Conservation (phyloP, 176 grass and related monocot genomes). For the Oryza australiensis region DNA sequence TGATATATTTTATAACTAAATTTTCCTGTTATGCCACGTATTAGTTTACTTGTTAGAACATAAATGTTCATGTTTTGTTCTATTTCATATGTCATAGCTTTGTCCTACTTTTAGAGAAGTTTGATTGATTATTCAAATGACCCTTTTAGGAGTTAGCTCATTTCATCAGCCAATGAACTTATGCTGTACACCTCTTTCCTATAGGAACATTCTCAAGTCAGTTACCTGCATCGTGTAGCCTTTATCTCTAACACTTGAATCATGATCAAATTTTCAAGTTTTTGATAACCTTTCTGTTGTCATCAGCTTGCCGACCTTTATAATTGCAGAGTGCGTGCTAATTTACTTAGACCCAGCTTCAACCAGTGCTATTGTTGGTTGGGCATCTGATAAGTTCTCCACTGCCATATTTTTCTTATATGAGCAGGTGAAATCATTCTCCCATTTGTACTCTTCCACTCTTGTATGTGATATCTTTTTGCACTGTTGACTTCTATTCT, state of each 20-base stretch:
- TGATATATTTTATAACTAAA: background rate
- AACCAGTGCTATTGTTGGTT: slow-evolving; percentile 69
- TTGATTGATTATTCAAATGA: background rate
- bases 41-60: background rate
- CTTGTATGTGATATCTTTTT: slow-evolving; percentile 19
- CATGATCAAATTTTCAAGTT: slow-evolving; percentile 19
- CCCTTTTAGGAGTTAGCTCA: background rate
- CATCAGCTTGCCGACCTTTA: slow-evolving; percentile 98
- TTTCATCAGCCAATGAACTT: slow-evolving; percentile 24
- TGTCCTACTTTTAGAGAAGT: slow-evolving; percentile 6
- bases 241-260: slow-evolving; percentile 23
- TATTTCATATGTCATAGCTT: background rate
- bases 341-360: slow-evolving; percentile 92
- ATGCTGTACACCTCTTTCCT: slow-evolving; percentile 3
- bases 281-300: slow-evolving; percentile 68
- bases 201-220: slow-evolving; percentile 5
- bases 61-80: background rate
- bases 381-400: slow-evolving; percentile 81
- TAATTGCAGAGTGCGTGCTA: slow-evolving; percentile 99
- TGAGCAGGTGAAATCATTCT: slow-evolving; percentile 65
- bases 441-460: slow-evolving; percentile 15
- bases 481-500: slow-evolving; percentile 28
- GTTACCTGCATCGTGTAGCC: background rate
- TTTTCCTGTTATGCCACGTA: background rate
- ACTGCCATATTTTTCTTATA: slow-evolving; percentile 91